Evolutionary conservation across 345 rosid genomes (phyloP), one percentile per base, ranked within the genome.

Genomic region (Cochlearia excelsa): DNA sequence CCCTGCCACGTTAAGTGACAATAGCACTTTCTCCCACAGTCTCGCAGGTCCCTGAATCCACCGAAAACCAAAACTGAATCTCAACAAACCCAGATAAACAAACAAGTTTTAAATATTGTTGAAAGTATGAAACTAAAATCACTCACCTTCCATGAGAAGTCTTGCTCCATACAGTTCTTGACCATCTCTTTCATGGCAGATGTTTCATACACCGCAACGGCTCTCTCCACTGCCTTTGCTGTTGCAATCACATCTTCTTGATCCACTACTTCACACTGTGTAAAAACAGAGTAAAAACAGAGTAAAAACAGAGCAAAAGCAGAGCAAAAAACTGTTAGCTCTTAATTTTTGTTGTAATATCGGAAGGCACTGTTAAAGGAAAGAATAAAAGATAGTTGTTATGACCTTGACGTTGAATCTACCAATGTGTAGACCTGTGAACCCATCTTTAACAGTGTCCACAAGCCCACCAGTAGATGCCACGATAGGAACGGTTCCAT

Each of bases 391-490:
- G 3, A 8, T 63, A 51, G 26, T 28, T 53, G 10, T 34, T 10
- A 59, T 81, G 61, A 88, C 98, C 8, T 89, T 83, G 54, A 89
- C 82, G 54, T 45, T 71, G 82, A 93, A 89, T 59, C 69, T 61
- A 61, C 91, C 95, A 83, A 93, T 89, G 28, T 93, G 97, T 81
- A 93, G 81, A 65, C 99, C 99, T 7, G 99, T 85, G 72, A 54
- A 76, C 7, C 95, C 97, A 82, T 89, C 95, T 71, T 85, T 80
- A 51, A 93, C 85, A 28, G 97, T 89, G 78, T 93, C 90, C 46
- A 88, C 89, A 16, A 93, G 95, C 11, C 99, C 99, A 42, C 99
- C 99, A 27, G 99, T 93, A 8, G 97, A 93, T 56, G 97, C 82
- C 53, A 86, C 94, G 6, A 89, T 79, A 6, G 97, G 96, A 26